phyloP scores from a whole-genome alignment of 2,329 filamentous ascomycete species.

The Cladosporium sp. region DNA sequence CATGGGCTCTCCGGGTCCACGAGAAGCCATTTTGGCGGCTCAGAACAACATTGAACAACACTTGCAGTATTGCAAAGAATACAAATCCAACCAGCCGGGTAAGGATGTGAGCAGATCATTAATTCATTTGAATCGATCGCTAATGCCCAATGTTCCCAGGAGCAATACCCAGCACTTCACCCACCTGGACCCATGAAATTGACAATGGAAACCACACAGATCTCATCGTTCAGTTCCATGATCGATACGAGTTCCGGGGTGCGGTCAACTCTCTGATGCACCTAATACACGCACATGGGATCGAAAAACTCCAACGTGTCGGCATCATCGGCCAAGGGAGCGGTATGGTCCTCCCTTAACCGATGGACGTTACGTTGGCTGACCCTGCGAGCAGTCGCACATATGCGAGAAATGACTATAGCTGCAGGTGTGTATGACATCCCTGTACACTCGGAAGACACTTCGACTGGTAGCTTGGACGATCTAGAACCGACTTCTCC shows the following conservation, averaged over 20 bases:
- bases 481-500: not conserved
- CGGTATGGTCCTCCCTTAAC: not conserved
- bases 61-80: constrained; percentile 2
- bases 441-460: not conserved
- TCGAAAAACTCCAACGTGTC: constrained; percentile 1
- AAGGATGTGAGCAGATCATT: not conserved
- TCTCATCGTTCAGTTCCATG: constrained; percentile 2
- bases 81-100: not conserved
- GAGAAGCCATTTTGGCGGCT: not conserved
- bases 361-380: not conserved
- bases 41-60: not conserved
- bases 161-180: not conserved
- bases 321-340: constrained; percentile 5
- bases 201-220: not conserved
- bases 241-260: not conserved
- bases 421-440: constrained; percentile 4
- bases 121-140: not conserved
- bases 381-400: not conserved
- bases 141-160: not conserved
- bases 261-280: constrained; percentile 1
- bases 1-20: constrained; percentile 3
- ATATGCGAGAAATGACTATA: not conserved
- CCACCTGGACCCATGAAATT: constrained; percentile 3
- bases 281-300: not conserved
- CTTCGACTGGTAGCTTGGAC: not conserved